phyloP scores from a whole-genome alignment of 306 rosid genomes.

The Corylus americana region DNA sequence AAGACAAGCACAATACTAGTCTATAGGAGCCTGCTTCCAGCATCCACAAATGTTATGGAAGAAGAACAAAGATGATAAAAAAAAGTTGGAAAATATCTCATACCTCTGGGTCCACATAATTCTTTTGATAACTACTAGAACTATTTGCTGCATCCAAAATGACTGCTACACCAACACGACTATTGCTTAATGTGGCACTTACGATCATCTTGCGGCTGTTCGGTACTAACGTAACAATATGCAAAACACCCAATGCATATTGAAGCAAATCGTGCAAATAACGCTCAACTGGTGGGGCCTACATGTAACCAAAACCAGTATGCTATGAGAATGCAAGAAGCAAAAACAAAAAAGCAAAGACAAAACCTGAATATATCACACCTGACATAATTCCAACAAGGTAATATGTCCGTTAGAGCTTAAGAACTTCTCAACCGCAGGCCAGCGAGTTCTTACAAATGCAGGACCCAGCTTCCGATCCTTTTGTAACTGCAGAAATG shows the following conservation, averaged over 20 bases:
- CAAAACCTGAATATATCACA: slow-evolving; percentile 29
- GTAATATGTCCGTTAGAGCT: slow-evolving; percentile 77
- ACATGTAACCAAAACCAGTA: slow-evolving; percentile 30
- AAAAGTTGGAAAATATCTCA: slow-evolving; percentile 17
- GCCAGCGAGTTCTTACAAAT: slow-evolving; percentile 92
- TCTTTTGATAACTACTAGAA: slow-evolving; percentile 45
- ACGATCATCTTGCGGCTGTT: slow-evolving; percentile 92
- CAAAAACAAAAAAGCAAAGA: not conserved
- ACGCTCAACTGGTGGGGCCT: slow-evolving; percentile 98
- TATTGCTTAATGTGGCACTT: slow-evolving; percentile 84
- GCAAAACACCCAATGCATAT: slow-evolving; percentile 92
- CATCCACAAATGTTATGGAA: slow-evolving; percentile 17
- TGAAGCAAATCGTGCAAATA: slow-evolving; percentile 97
- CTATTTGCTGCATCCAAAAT: slow-evolving; percentile 97
- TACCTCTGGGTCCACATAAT: slow-evolving; percentile 89
- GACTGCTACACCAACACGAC: slow-evolving; percentile 84
- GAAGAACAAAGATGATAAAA: slow-evolving; percentile 5
- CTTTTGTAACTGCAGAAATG: slow-evolving; percentile 82
- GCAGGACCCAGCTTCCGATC: slow-evolving; percentile 94
- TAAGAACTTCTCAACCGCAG: slow-evolving; percentile 79
- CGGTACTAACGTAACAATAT: slow-evolving; percentile 89
- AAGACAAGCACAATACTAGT: slow-evolving; percentile 18
- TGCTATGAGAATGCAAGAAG: slow-evolving; percentile 11
- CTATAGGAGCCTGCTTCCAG: slow-evolving; percentile 17
- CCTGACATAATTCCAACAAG: slow-evolving; percentile 98